phyloP scores from a whole-genome alignment of 148 eudicot genomes.

The Rhododendron ovatum region DNA sequence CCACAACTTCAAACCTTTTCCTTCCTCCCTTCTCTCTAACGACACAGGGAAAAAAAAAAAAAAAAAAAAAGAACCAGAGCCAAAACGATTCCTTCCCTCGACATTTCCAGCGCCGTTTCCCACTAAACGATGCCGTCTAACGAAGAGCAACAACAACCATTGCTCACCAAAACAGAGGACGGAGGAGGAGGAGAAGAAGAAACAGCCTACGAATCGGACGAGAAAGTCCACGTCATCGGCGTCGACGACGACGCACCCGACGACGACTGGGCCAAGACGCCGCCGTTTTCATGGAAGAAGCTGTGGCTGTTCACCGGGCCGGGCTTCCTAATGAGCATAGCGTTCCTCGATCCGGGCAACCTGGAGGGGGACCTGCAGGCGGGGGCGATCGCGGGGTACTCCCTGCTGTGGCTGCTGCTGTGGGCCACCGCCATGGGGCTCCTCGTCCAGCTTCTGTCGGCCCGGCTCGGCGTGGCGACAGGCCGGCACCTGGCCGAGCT shows the following conservation, averaged over 20 bases:
- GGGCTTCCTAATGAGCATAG: slow-evolving; percentile 91
- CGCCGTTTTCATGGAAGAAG: slow-evolving; percentile 91
- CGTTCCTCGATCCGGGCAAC: slow-evolving; percentile 93
- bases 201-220: slow-evolving; percentile 52
- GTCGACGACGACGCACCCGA: slow-evolving; percentile 13
- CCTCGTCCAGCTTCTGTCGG: slow-evolving; percentile 77
- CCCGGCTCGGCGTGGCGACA: slow-evolving; percentile 89
- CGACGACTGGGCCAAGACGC: slow-evolving; percentile 32
- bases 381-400: slow-evolving; percentile 93
- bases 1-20: neutral
- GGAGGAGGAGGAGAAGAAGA: slow-evolving; percentile 1
- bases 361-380: slow-evolving; percentile 91
- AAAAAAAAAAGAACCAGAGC: neutral
- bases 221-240: slow-evolving; percentile 61
- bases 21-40: neutral
- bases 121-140: slow-evolving; percentile 3
- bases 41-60: neutral
- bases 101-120: neutral
- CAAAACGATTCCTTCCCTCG: neutral
- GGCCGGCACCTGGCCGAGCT: slow-evolving; percentile 93
- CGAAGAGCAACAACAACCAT: slow-evolving; percentile 6
- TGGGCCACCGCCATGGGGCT: slow-evolving; percentile 98
- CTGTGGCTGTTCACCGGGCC: slow-evolving; percentile 97
- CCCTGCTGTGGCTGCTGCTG: slow-evolving; percentile 75
- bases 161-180: slow-evolving; percentile 8